Percentiles rank a stretch among this genome's conserved stretches.
Evolutionary conservation across 2,329 filamentous ascomycete genomes (phyloP).

Genomic region (Phoma sp.): DNA sequence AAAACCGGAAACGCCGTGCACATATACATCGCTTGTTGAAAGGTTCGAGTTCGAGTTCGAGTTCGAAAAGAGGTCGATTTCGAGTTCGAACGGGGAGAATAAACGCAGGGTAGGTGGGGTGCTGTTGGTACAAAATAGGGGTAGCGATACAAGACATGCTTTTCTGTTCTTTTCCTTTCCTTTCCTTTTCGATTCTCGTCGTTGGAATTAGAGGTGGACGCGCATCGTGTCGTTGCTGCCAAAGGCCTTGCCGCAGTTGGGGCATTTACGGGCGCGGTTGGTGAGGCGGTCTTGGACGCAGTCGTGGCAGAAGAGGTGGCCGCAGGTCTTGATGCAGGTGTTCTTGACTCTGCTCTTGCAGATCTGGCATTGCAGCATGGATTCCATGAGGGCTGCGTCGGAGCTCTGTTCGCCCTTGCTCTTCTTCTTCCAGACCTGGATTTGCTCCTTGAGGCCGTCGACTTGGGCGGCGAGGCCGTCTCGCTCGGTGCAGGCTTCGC

Average conservation of each 20-base stretch:
- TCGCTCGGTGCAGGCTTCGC: conserved; percentile 72
- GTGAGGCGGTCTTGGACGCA: conserved; percentile 90
- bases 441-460: conserved; percentile 79
- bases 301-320: conserved; percentile 89
- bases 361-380: conserved; percentile 85
- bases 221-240: conserved; percentile 88
- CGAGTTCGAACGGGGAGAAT: not conserved
- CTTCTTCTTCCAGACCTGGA: conserved; percentile 86
- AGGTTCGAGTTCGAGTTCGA: too few relatives aligned
- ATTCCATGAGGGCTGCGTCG: conserved; percentile 82
- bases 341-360: conserved; percentile 95
- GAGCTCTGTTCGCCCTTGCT: conserved; percentile 80
- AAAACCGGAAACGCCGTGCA: not conserved
- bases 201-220: conserved; percentile 51
- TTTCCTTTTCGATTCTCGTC: too few relatives aligned
- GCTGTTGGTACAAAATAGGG: not conserved
- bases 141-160: not conserved
- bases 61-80: too few relatives aligned
- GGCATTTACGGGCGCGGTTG: conserved; percentile 93
- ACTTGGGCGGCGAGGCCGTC: conserved; percentile 81
- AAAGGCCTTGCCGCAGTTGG: conserved; percentile 90
- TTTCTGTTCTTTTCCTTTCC: too few relatives aligned
- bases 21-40: not conserved
- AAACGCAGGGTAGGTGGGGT: too few relatives aligned
- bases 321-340: conserved; percentile 90